Evolutionary conservation across 2,329 filamentous ascomycete species (phyloP).

Genomic region (Talaromyces pinophilus): DNA sequence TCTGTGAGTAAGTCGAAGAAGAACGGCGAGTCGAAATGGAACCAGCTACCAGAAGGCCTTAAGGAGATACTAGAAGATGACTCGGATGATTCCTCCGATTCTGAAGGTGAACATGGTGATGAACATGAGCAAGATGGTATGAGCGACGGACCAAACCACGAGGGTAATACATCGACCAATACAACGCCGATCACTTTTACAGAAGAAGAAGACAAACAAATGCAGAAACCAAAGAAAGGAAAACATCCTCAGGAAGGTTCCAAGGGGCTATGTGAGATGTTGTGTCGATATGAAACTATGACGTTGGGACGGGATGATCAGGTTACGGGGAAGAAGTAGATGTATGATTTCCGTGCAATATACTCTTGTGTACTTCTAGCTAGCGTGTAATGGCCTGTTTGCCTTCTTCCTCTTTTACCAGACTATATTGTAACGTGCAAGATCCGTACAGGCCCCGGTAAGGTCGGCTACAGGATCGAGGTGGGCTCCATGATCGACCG

Average conservation of each 20-base stretch:
- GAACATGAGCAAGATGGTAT: conserved; percentile 10
- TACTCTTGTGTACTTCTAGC: not conserved
- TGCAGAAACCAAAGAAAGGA: not conserved
- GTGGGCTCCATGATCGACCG: too few relatives aligned
- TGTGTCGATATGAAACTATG: conserved; percentile 42
- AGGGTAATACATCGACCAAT: not conserved
- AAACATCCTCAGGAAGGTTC: conserved; percentile 20
- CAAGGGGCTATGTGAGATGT: conserved; percentile 38
- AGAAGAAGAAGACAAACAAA: not conserved
- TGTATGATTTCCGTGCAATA: not conserved
- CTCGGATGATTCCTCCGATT: not conserved
- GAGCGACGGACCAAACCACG: conserved; percentile 24
- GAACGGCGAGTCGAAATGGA: conserved; percentile 14
- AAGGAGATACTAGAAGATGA: conserved; percentile 37
- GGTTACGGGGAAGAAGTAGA: not conserved
- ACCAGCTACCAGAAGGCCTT: conserved; percentile 29
- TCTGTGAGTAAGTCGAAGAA: conserved; percentile 27
- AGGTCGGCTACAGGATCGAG: too few relatives aligned
- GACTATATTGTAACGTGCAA: too few relatives aligned
- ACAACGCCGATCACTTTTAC: conserved; percentile 16
- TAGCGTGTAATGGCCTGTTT: not conserved
- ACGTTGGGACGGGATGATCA: conserved; percentile 39
- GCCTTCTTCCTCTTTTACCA: too few relatives aligned
- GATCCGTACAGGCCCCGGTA: too few relatives aligned
- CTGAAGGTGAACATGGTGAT: not conserved